Evolutionary conservation across 73 alveolate genomes (phyloP), one percentile per base, ranked within the genome.

Genomic region (Paramecium sonneborni): DNA sequence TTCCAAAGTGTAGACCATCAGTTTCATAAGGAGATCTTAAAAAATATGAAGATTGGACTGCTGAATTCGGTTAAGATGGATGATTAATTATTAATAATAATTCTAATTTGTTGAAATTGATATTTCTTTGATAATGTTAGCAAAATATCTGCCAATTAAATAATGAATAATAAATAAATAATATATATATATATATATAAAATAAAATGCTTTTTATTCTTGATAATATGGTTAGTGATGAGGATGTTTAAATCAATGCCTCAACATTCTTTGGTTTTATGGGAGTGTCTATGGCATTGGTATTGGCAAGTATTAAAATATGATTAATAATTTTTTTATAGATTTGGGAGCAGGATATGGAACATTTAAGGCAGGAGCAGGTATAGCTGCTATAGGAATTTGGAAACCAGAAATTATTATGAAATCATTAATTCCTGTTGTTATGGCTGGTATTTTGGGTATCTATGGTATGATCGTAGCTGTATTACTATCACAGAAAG

Each of bases 291-390:
- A 85, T 97, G 67, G 99, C 99, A 26, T 86, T 96, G 94, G 96
- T 95, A 57, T 96, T 97, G 93, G 98, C 99, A 82, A 97, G 93
- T 92, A 85, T 52, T 24, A 30, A 18, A 28, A 18, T 52, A 52
- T 30, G 1, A 37, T 86, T 6, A 21, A 86, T 67, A 56, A 23
- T 8, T 79, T 30, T 38, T n/a, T 52, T 18, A 69, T 93, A 94
- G 98, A 97, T 92, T 91, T 97, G 21, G 99, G 99, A 70, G 99
- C 99, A 39, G 99, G 98, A 46, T 97, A 97, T 85, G 99, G 99
- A 32, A 97, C 99, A 48, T 98, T 98, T 68, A 97, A 97, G 93
- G 86, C 97, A 10, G 99, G 99, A 32, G 97, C 97, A 26, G 99
- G 99, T 76, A 97, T 97, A 76, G 92, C 98, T 18, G 91, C 97